These are phyloP conservation scores for Ogataea ganodermae DNA, from an alignment of 805 yeast species.

Conservation along the genomic window DNA sequence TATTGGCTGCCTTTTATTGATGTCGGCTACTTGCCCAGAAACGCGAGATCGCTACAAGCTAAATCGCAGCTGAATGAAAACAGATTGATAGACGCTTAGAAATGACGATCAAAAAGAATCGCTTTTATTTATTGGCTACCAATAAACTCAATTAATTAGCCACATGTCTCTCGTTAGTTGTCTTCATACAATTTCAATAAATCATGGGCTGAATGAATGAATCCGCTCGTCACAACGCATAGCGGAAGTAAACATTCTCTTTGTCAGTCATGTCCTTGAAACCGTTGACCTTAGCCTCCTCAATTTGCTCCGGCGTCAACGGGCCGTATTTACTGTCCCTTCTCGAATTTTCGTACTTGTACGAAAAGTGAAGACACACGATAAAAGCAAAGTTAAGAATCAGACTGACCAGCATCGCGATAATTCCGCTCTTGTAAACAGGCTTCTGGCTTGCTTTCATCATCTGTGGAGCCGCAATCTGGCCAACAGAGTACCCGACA, in stretches of 20 bases:
- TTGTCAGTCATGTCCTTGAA: conserved; percentile 61
- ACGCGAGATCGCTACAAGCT: no score
- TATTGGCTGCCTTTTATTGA: no score
- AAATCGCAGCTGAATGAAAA: no score
- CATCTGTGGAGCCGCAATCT: conserved; percentile 63
- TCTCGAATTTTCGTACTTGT: conserved; percentile 45
- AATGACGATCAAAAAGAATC: no score
- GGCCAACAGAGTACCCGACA: conserved; percentile 55
- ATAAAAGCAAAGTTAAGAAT: conserved; percentile 29
- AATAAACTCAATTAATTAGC: no score
- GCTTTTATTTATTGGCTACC: no score
- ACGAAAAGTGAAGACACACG: conserved; percentile 18
- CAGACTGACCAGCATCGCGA: conserved; percentile 44
- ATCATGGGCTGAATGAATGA: no score
- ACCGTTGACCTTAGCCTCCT: conserved; percentile 41
- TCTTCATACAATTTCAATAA: no score
- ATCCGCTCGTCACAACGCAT: conserved; percentile 27
- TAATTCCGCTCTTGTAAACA: conserved; percentile 42
- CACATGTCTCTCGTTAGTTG: no score
- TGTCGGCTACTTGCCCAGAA: no score
- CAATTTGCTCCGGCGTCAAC: conserved; percentile 21
- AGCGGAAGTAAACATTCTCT: conserved; percentile 57
- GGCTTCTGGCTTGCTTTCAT: conserved; percentile 54
- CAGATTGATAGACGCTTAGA: no score
- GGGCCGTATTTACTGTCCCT: conserved; percentile 42